These are phyloP conservation scores for Bretschneidera sinensis DNA, from an alignment of 345 rosid species.

Conservation along the genomic window DNA sequence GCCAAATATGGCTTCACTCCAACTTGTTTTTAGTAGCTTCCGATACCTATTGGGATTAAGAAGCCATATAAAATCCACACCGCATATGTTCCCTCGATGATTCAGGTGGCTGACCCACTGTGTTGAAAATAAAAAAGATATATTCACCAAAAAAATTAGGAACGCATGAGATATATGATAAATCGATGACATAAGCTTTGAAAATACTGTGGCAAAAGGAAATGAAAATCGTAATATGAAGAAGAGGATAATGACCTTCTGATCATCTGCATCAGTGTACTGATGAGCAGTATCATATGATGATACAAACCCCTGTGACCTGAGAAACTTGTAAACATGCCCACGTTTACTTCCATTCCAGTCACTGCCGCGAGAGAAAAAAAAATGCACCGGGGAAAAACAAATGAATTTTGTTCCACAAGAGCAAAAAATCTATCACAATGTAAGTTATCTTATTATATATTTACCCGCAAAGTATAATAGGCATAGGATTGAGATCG, in stretches of 20 bases:
- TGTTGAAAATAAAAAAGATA: slow-evolving; percentile 8
- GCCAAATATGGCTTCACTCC: slow-evolving; percentile 97
- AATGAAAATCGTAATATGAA: not conserved
- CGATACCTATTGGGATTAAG: slow-evolving; percentile 76
- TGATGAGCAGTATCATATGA: slow-evolving; percentile 95
- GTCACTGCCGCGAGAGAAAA: slow-evolving; percentile 49
- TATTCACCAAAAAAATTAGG: no score
- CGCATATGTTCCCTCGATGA: slow-evolving; percentile 93
- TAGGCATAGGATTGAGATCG: slow-evolving; percentile 60
- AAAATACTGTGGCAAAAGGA: not conserved
- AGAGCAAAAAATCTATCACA: not conserved
- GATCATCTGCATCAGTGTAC: slow-evolving; percentile 93
- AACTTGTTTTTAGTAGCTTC: slow-evolving; percentile 68
- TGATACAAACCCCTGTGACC: slow-evolving; percentile 92
- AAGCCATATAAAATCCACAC: slow-evolving; percentile 98
- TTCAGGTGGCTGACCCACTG: slow-evolving; percentile 99
- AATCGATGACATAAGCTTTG: not conserved
- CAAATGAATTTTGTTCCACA: slow-evolving; percentile 1
- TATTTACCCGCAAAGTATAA: slow-evolving; percentile 81
- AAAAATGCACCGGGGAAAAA: slow-evolving; percentile 8
- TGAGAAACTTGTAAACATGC: slow-evolving; percentile 85
- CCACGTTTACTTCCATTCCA: slow-evolving; percentile 99
- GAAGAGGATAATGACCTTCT: slow-evolving; percentile 57
- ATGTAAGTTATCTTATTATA: not conserved
- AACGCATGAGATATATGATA: slow-evolving; percentile 14